These are phyloP conservation scores for Saccharomyces eubayanus DNA, from an alignment of 805 yeast genomes.

Conservation along the genomic window DNA sequence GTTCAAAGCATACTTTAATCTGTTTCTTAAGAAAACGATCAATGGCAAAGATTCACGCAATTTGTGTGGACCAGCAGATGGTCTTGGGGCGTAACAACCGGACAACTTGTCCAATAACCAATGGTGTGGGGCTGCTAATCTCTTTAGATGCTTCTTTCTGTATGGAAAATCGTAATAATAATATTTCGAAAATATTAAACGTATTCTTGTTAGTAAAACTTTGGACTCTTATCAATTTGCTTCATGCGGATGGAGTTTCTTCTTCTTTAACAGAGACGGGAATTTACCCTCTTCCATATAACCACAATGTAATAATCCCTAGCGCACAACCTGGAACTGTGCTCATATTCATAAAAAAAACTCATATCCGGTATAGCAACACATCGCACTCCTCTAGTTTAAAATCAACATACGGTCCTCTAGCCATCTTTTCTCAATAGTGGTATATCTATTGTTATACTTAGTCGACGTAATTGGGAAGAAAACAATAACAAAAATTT, in stretches of 20 bases:
- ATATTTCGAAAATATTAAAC: background rate
- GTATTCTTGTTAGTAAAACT: background rate
- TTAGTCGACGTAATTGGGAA: background rate
- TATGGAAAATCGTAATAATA: constrained; percentile 5
- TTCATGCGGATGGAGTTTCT: background rate
- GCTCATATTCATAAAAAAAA: background rate
- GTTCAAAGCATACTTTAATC: constrained; percentile 96
- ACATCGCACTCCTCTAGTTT: background rate
- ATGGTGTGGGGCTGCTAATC: constrained; percentile 99
- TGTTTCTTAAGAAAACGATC: constrained; percentile 94
- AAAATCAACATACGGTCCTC: constrained; percentile 57
- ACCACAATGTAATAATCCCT: background rate
- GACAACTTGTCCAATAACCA: constrained; percentile 99
- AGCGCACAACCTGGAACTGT: background rate
- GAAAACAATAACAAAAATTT: background rate
- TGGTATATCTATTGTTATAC: background rate
- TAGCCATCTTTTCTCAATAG: constrained; percentile 47
- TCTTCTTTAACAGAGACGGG: background rate
- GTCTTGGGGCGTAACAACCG: constrained; percentile 99
- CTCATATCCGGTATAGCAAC: background rate
- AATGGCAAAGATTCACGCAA: constrained; percentile 96
- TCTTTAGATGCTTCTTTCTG: constrained; percentile 97
- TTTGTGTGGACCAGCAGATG: constrained; percentile 99
- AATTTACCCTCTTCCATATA: background rate
- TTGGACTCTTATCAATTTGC: background rate